These are phyloP conservation scores for Oryza nivara DNA, from an alignment of 176 grass and related monocot genomes.

Conservation along the genomic window DNA sequence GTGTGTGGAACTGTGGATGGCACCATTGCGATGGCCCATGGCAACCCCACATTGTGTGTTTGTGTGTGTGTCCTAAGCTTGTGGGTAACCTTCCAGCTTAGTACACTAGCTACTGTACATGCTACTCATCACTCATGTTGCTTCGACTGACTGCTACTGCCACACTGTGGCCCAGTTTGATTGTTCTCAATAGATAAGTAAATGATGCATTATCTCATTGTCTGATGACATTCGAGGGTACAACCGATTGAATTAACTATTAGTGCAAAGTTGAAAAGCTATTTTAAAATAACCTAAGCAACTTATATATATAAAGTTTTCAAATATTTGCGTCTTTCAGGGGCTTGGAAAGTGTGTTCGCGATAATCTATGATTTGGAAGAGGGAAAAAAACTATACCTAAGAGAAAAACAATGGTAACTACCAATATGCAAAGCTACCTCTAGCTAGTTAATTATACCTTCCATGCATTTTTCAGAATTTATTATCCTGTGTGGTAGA, in stretches of 20 bases:
- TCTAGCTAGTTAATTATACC: too few species aligned
- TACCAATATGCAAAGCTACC: background rate
- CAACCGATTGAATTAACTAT: too few species aligned
- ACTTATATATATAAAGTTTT: too few species aligned
- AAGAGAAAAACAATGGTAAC: background rate
- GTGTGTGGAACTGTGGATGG: background rate
- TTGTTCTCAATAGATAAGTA: too few species aligned
- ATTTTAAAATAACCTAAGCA: too few species aligned
- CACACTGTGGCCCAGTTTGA: background rate
- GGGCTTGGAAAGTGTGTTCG: too few species aligned
- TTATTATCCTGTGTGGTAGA: background rate
- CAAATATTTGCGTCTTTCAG: too few species aligned
- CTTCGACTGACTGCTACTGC: background rate
- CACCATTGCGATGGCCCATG: background rate
- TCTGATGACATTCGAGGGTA: too few species aligned
- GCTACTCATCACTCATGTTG: background rate
- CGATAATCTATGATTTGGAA: too few species aligned
- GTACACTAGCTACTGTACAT: background rate
- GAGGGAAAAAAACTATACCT: too few species aligned
- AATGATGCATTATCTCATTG: too few species aligned
- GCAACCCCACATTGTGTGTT: background rate
- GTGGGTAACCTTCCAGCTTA: conserved; percentile 1
- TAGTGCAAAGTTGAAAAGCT: too few species aligned
- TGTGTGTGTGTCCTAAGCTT: background rate
- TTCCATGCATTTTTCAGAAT: background rate